phyloP scores from a whole-genome alignment of 768 basidiomycete species.

The Heimioporus sp. region DNA sequence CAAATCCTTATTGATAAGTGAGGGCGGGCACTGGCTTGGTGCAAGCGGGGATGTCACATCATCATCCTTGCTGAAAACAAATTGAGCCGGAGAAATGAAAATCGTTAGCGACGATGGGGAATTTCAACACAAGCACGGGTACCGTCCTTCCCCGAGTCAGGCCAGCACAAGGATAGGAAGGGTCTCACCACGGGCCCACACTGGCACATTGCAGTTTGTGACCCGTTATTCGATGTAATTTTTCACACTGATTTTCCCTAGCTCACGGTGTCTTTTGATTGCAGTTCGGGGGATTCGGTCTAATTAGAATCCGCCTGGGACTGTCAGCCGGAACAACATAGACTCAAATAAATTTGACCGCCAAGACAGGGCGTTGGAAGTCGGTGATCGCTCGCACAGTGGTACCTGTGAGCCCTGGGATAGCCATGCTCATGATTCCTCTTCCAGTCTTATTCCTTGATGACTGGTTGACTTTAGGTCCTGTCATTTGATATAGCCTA shows the following conservation, averaged over 20 bases:
- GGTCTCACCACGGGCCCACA: too few species aligned
- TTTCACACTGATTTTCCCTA: too few species aligned
- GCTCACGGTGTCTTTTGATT: too few species aligned
- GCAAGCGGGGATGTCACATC: slow-evolving; percentile 73
- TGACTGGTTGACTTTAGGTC: too few species aligned
- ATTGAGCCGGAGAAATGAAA: slow-evolving; percentile 77
- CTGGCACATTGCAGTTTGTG: too few species aligned
- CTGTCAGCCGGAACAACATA: neutral
- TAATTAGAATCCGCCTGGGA: neutral
- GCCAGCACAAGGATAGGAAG: too few species aligned
- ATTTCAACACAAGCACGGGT: neutral
- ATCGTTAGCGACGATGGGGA: slow-evolving; percentile 72
- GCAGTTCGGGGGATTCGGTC: neutral
- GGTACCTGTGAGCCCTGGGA: neutral
- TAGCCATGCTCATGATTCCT: too few species aligned
- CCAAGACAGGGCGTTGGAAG: neutral
- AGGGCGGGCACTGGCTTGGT: slow-evolving; percentile 79
- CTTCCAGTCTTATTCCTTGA: too few species aligned
- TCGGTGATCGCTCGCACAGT: neutral
- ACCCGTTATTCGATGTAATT: too few species aligned
- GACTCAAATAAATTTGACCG: neutral
- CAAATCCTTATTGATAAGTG: slow-evolving; percentile 91
- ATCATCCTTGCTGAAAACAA: slow-evolving; percentile 86
- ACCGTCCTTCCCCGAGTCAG: too few species aligned
- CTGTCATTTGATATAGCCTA: too few species aligned